These are phyloP conservation scores for Daldinia grandis DNA, from an alignment of 495 filamentous ascomycete species.

Conservation along the genomic window DNA sequence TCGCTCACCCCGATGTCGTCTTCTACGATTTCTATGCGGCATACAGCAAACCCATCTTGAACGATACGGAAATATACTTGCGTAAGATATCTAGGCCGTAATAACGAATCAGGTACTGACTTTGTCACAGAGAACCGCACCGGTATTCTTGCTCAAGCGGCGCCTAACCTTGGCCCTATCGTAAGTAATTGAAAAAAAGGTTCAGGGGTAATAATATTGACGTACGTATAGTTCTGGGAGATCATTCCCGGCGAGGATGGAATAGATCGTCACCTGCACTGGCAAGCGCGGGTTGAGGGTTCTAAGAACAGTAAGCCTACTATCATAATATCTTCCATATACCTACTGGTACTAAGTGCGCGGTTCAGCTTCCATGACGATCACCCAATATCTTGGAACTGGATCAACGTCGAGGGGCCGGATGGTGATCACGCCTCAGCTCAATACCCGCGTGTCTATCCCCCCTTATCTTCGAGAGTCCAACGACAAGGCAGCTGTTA, in stretches of 20 bases:
- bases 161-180: slow-evolving; percentile 63
- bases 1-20: slow-evolving; percentile 61
- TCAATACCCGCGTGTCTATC: slow-evolving; percentile 56
- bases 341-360: background rate
- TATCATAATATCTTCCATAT: background rate
- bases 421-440: slow-evolving; percentile 55
- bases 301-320: slow-evolving; percentile 42
- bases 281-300: slow-evolving; percentile 63
- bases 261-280: slow-evolving; percentile 64
- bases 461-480: slow-evolving; percentile 54
- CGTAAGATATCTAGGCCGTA: slow-evolving; percentile 7
- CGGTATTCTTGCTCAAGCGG: slow-evolving; percentile 68
- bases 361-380: slow-evolving; percentile 52
- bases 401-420: slow-evolving; percentile 61
- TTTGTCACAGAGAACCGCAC: slow-evolving; percentile 52
- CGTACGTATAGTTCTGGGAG: slow-evolving; percentile 50
- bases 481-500: slow-evolving; percentile 47
- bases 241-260: slow-evolving; percentile 60
- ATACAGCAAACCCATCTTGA: slow-evolving; percentile 46
- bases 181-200: slow-evolving; percentile 36
- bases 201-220: slow-evolving; percentile 1
- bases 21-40: slow-evolving; percentile 66
- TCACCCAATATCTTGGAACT: slow-evolving; percentile 64
- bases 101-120: slow-evolving; percentile 32
- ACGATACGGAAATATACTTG: slow-evolving; percentile 40